Conservation (phyloP, 768 basidiomycete species). For the Rossbeevera mucosa region DNA sequence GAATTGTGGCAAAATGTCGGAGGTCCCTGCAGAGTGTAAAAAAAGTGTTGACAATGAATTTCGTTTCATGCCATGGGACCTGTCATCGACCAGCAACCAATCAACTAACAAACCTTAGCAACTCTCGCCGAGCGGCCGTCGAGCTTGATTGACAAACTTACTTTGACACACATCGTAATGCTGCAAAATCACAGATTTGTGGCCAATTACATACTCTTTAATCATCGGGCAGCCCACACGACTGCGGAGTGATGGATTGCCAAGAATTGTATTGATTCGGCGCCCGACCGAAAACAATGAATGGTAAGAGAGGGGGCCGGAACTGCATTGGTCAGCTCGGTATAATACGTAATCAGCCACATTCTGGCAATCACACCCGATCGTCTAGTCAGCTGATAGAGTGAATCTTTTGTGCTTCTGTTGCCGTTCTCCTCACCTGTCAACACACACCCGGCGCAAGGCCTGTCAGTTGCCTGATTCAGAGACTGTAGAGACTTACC, state of each 20-base stretch:
- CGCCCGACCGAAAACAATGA: neutral
- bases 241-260: neutral
- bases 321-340: too few relatives aligned
- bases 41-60: neutral
- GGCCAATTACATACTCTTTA: neutral
- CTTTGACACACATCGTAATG: neutral
- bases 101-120: neutral
- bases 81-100: neutral
- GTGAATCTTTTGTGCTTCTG: neutral
- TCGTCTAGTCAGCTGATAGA: neutral
- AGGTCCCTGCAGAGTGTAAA: too few relatives aligned
- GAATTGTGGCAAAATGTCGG: neutral
- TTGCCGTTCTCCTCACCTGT: neutral
- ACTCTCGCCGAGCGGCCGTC: neutral
- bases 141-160: neutral
- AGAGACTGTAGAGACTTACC: neutral
- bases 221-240: neutral
- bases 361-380: neutral
- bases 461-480: neutral
- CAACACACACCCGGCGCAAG: neutral
- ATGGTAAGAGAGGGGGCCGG: too few relatives aligned
- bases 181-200: neutral
- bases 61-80: neutral
- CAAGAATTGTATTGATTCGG: neutral
- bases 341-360: neutral